Percentiles rank a stretch among this genome's conserved stretches.
phyloP scores from a whole-genome alignment of 148 eudicot species.

The Diospyros kaki region DNA sequence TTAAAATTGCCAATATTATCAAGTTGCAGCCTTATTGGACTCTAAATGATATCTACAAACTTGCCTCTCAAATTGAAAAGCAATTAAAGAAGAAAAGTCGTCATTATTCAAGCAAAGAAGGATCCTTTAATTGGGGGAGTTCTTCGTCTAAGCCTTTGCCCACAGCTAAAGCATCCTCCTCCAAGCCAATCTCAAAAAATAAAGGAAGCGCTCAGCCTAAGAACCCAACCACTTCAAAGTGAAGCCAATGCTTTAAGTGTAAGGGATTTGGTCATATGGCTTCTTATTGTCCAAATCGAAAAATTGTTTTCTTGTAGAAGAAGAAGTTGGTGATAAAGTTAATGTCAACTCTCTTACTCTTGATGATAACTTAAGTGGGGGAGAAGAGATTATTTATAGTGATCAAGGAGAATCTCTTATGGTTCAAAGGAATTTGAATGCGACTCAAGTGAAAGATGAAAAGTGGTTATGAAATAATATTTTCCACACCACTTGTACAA shows the following conservation, averaged over 20 bases:
- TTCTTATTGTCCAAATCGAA: constrained; percentile 11
- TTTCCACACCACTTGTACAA: neutral
- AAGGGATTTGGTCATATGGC: constrained; percentile 6
- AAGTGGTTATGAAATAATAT: constrained; percentile 18
- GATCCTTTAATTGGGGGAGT: neutral
- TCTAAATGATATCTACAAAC: neutral
- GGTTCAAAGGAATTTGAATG: neutral
- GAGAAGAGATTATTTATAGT: constrained; percentile 1
- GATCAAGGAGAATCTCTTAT: constrained; percentile 19
- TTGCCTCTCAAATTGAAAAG: neutral
- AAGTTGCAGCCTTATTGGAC: neutral
- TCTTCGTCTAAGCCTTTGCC: neutral
- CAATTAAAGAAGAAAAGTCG: neutral
- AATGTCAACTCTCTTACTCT: neutral
- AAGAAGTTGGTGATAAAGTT: neutral
- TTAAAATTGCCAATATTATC: neutral
- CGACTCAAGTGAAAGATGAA: neutral
- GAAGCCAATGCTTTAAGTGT: constrained; percentile 7
- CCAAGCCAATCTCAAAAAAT: too few species aligned
- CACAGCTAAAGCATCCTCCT: too few species aligned
- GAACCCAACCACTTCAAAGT: too few species aligned
- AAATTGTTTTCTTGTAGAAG: neutral
- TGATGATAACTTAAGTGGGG: neutral
- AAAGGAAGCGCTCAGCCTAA: too few species aligned
- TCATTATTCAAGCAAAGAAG: neutral